Base-by-base conservation (phyloP, 768 basidiomycete genomes). In the Sistotremastrum niveocremeum region DNA sequence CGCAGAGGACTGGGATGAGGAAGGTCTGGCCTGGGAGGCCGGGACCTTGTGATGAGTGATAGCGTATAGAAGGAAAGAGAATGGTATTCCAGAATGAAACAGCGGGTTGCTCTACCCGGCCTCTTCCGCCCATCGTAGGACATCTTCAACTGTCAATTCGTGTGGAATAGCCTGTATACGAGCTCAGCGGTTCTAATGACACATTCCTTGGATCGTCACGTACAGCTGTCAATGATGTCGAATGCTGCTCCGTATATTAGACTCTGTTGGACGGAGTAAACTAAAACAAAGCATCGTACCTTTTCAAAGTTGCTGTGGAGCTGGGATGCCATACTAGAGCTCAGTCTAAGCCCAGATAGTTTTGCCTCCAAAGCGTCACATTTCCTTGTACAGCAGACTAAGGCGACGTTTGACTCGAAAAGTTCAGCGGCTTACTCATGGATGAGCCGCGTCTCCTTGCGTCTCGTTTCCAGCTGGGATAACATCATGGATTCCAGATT, bases 401-500 rank as follows among this genome's bases (percentile, higher is more conserved):
- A 41, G 33, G 34, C 34, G 41, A 44, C 31, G 7, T 28, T 10
- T 40, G 34, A 41, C 29, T 37, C 11, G 10, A 9, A 34, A 7
- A 7, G 37, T 31, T n/a, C 8, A 29, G 28, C 7, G 3, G 65
- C 79, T 48, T 61, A 90, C 88, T 68, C 60, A 55, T 86, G 83
- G 41, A 91, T 66, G 5, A 66, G 60, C 46, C 57, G 68, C 0
- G 87, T 85, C 63, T 90, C 88, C 54, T 80, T 77, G 46, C 67
- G 68, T 42, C 89, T 70, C 28, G 82, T 64, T 44, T 86, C 78
- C 4, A 91, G 66, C 55, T 91, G 87, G 12, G 77, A 70, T 38
- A 72, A 68, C 81, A 91, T 84, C 81, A 90, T 79, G 6, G 69
- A 63, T 57, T 90, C 87, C 39, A 93, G 69, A 54, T 82, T 85